A percentile compares a stretch with the other conserved stretches of the same genome.
Conservation (phyloP, 2,329 filamentous ascomycete genomes). For the Fusarium sp. region DNA sequence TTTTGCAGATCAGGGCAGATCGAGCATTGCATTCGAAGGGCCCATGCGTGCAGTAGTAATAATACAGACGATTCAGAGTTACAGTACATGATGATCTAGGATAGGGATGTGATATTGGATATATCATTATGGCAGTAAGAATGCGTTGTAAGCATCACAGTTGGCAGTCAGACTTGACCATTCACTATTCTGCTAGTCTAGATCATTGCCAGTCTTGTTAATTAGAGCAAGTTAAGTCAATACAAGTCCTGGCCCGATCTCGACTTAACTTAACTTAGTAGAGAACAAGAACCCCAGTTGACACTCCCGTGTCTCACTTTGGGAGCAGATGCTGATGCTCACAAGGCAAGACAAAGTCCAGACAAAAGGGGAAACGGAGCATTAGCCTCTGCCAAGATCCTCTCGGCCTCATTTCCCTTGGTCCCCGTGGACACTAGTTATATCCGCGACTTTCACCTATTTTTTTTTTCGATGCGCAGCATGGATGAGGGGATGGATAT, state of each 20-base stretch:
- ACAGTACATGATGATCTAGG: not conserved
- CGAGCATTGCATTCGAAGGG: slow-evolving; percentile 19
- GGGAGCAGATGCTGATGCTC: slow-evolving; percentile 23
- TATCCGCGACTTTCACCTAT: slow-evolving; percentile 12
- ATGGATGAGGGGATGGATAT: slow-evolving; percentile 5
- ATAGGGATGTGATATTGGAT: not conserved
- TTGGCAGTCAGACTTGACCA: not conserved
- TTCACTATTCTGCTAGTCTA: slow-evolving; percentile 5
- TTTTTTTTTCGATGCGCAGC: not conserved
- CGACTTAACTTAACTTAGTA: not conserved
- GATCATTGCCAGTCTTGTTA: not conserved
- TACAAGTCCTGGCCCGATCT: slow-evolving; percentile 35
- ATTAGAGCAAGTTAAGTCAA: not conserved
- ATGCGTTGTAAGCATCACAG: not conserved
- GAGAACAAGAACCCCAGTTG: slow-evolving; percentile 39
- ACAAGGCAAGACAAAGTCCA: slow-evolving; percentile 43
- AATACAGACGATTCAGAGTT: slow-evolving; percentile 2
- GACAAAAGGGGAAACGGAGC: slow-evolving; percentile 4
- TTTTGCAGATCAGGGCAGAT: slow-evolving; percentile 33
- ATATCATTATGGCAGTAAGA: not conserved
- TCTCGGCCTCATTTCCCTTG: slow-evolving; percentile 15
- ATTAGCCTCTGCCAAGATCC: slow-evolving; percentile 5
- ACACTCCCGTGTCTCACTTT: slow-evolving; percentile 49
- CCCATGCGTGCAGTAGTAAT: slow-evolving; percentile 21
- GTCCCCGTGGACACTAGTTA: slow-evolving; percentile 13